Conservation (phyloP, 176 grass and related monocot species). For the Rhynchospora breviuscula region DNA sequence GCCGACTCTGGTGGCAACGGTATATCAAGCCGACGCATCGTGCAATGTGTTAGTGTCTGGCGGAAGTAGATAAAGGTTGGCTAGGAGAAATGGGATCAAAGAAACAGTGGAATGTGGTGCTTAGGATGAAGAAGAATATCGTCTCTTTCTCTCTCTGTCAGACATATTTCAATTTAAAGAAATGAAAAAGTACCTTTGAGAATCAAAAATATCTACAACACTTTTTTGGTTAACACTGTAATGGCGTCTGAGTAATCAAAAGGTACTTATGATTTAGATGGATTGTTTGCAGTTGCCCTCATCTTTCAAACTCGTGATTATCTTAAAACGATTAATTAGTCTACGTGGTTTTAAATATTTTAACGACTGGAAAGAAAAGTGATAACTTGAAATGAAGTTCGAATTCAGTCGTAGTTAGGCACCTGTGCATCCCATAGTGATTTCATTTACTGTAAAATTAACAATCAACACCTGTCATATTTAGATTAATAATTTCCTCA, state of each 20-base stretch:
- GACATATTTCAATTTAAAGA: background rate
- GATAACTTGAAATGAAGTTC: background rate
- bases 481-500: background rate
- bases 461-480: background rate
- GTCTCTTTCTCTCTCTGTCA: background rate
- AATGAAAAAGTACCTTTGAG: background rate
- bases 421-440: background rate
- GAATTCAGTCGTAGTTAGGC: background rate
- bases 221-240: background rate
- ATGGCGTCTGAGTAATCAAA: constrained; percentile 7
- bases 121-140: constrained; percentile 18
- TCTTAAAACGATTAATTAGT: background rate
- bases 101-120: background rate
- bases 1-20: constrained; percentile 17
- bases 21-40: constrained; percentile 18
- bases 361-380: background rate
- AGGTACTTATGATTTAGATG: background rate
- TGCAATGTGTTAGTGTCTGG: constrained; percentile 21
- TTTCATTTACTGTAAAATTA: background rate
- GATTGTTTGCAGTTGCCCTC: background rate
- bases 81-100: background rate
- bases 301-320: background rate
- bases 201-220: constrained; percentile 10
- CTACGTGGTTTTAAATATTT: background rate
- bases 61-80: background rate